These are phyloP conservation scores for Didymella exigua DNA, from an alignment of 2,329 filamentous ascomycete genomes.

Conservation along the genomic window DNA sequence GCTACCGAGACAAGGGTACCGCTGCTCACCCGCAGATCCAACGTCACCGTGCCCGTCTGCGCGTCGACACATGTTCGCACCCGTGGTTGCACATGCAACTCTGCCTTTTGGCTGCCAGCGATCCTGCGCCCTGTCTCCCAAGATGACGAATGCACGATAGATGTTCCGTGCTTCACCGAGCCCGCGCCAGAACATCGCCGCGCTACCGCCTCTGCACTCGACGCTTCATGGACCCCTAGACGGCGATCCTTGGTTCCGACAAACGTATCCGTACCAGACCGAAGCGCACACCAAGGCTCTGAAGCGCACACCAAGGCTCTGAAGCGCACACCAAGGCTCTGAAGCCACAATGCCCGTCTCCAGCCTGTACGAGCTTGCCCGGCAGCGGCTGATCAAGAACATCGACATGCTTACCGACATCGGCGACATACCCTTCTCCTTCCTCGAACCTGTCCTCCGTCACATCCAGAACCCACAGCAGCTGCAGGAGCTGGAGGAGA, in stretches of 20 bases:
- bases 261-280: background rate
- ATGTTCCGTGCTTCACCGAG: background rate
- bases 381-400: conserved; percentile 49
- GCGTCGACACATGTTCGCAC: background rate
- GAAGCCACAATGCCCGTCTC: conserved; percentile 40
- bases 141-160: background rate
- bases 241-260: background rate
- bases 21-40: conserved; percentile 12
- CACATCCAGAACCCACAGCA: conserved; percentile 76
- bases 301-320: background rate
- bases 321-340: background rate
- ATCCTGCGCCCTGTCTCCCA: background rate
- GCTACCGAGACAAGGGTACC: conserved; percentile 10
- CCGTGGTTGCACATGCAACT: background rate
- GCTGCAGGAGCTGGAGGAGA: conserved; percentile 71
- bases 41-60: conserved; percentile 14
- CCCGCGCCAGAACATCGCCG: background rate
- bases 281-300: background rate
- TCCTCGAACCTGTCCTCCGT: conserved; percentile 70
- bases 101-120: background rate
- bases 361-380: conserved; percentile 49
- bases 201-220: background rate
- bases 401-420: conserved; percentile 66
- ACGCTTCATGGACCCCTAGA: background rate
- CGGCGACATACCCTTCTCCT: conserved; percentile 70